Conservation (phyloP, 2,329 filamentous ascomycete species). For the Fusarium albidum region DNA sequence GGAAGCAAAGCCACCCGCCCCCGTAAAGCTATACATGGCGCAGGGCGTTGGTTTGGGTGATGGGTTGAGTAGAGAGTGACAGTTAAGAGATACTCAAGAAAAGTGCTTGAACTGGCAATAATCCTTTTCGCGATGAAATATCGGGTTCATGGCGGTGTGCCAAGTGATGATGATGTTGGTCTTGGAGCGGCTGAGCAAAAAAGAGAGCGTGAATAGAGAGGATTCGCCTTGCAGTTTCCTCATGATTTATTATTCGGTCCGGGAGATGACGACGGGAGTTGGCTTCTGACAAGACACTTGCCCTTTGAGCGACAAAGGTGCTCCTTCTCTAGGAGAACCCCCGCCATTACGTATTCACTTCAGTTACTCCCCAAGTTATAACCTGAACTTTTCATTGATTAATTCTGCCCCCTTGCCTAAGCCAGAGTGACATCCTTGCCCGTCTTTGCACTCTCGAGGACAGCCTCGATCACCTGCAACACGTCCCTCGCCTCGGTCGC, state of each 20-base stretch:
- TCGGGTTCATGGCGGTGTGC: background rate
- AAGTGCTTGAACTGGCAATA: too few relatives aligned
- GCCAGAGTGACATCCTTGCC: slow-evolving; percentile 54
- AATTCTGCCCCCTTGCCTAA: slow-evolving; percentile 17
- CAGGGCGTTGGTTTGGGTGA: too few relatives aligned
- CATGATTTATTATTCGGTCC: background rate
- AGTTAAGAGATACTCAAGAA: too few relatives aligned
- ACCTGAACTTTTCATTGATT: slow-evolving; percentile 17
- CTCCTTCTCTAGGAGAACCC: background rate
- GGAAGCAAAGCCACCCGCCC: too few relatives aligned
- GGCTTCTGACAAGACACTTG: background rate
- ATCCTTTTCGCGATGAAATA: too few relatives aligned
- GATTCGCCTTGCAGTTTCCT: background rate
- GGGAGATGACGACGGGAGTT: background rate
- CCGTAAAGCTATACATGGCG: too few relatives aligned
- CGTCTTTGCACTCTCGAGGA: slow-evolving; percentile 58
- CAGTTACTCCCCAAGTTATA: too few relatives aligned
- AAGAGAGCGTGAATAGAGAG: too few relatives aligned
- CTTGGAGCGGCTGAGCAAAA: too few relatives aligned
- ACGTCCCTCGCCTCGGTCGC: slow-evolving; percentile 62
- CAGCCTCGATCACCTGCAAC: slow-evolving; percentile 60
- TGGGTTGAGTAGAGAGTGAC: too few relatives aligned
- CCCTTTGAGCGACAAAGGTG: background rate
- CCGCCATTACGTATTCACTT: too few relatives aligned
- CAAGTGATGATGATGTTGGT: background rate